Evolutionary conservation across 208 protist genomes (phyloP).

Genomic region (Acanthamoeba sp.): DNA sequence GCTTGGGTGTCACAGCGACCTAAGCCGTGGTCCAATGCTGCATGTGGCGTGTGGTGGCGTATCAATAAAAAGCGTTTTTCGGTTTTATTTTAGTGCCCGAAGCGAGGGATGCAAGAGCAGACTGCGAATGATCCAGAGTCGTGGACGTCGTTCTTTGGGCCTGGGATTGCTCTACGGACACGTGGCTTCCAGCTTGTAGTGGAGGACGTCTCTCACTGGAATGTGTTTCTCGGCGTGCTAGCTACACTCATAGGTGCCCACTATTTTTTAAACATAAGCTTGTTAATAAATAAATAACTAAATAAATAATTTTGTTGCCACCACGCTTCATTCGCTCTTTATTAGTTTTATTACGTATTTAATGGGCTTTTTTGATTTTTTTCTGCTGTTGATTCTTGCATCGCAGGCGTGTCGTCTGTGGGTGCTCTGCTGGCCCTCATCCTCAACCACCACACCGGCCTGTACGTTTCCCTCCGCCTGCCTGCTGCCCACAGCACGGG

Average conservation of each 20-base stretch:
- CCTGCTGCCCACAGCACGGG: neutral
- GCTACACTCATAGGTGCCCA: slow-evolving; percentile 5
- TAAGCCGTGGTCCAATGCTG: no score
- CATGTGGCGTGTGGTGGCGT: no score
- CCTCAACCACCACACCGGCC: slow-evolving; percentile 16
- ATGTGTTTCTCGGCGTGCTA: slow-evolving; percentile 23
- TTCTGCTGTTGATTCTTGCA: neutral
- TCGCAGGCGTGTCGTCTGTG: slow-evolving; percentile 1
- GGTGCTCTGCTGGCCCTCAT: slow-evolving; percentile 23
- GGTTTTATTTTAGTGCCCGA: neutral
- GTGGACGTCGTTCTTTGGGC: slow-evolving; percentile 37
- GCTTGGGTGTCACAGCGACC: no score
- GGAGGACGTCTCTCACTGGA: slow-evolving; percentile 48
- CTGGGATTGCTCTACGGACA: slow-evolving; percentile 1
- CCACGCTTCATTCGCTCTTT: neutral
- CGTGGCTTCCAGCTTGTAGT: slow-evolving; percentile 23
- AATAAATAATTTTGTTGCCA: neutral
- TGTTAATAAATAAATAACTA: neutral
- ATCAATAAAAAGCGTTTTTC: no score
- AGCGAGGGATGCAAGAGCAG: neutral
- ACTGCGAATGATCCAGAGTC: slow-evolving; percentile 22
- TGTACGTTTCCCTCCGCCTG: neutral
- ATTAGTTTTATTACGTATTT: neutral
- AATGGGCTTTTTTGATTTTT: neutral
- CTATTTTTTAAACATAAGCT: neutral